phyloP scores from a whole-genome alignment of 306 rosid genomes.

The Cicer judaicum region DNA sequence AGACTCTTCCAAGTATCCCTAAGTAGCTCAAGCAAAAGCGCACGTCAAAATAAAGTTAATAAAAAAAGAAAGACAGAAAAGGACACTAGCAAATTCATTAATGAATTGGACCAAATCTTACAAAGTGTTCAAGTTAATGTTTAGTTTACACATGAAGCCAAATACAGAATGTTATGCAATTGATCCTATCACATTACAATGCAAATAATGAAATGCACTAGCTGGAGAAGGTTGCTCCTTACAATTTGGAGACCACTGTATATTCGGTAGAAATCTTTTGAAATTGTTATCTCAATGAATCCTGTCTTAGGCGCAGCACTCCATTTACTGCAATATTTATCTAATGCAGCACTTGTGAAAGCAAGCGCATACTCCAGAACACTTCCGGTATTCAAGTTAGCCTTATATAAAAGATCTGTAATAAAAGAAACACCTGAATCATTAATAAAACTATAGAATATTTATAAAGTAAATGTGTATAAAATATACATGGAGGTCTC shows the following conservation, averaged over 20 bases:
- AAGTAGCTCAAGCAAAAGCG: conserved; percentile 45
- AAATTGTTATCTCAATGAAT: conserved; percentile 92
- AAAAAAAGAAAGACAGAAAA: background rate
- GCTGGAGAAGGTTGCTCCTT: conserved; percentile 47
- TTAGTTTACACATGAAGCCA: conserved; percentile 29
- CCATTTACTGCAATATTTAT: conserved; percentile 95
- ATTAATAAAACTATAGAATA: conserved; percentile 29
- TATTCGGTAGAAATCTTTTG: conserved; percentile 93
- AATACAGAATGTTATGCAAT: conserved; percentile 2
- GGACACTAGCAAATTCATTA: conserved; percentile 27
- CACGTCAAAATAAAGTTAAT: conserved; percentile 34
- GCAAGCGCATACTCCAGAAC: conserved; percentile 97
- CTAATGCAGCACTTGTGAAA: conserved; percentile 94
- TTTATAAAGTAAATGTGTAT: conserved; percentile 29
- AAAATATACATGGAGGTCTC: conserved; percentile 10
- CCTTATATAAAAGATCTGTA: conserved; percentile 92
- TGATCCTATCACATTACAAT: conserved; percentile 30
- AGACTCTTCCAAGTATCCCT: conserved; percentile 93
- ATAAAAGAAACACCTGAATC: conserved; percentile 28
- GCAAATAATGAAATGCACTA: conserved; percentile 15
- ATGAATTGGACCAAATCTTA: conserved; percentile 22
- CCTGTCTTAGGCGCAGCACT: conserved; percentile 96
- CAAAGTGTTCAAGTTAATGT: conserved; percentile 20
- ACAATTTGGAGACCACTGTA: conserved; percentile 99
- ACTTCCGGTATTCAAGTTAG: conserved; percentile 94